Evolutionary conservation across 2,329 filamentous ascomycete species (phyloP), one percentile per base, ranked within the genome.

Genomic region (Fusarium drepaniforme): DNA sequence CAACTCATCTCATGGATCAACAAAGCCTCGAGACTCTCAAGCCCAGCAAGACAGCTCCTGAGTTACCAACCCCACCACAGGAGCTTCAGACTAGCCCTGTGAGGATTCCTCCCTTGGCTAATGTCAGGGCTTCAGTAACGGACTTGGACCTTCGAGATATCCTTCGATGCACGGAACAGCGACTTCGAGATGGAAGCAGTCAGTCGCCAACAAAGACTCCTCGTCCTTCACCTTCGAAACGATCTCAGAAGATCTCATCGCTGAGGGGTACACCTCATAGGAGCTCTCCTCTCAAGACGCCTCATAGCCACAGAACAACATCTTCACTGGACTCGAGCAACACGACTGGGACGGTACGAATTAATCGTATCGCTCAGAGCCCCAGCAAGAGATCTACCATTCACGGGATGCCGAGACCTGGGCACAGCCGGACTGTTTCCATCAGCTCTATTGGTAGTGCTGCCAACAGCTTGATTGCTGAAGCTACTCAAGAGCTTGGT

Each of bases 71-170:
- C 7, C 71, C 71, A 13, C 64, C 74, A 58, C 49, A 76, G 63
- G 42, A 66, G n/a, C 46, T 35, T 61, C 68, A 62, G 35, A 74
- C 15, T 35, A 71, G 49, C n/a, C 70, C 56, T 23, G 62, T 77
- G 13, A 57, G 71, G 30, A 44, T 57, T 21, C 73, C 75, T 2
- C 73, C 71, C 8, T 73, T 71, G 57, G 70, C 75, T 8, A 76
- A 74, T 35, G 60, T 80, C 13, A 71, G 77, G 35, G 72, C 74
- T 3, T 80, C 78, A 4, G 75, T 72, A 23, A 81, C 87, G 0
- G 88, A 90, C 72, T 83, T 85, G 13, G 88, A 88, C 1, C 78
- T 91, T 30, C 83, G 85, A 1, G 82, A 87, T 69, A 90, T 91
- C 33, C 81, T 91, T 37, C 84, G 83, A 51, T 87, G 84, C 38